Evolutionary conservation across 2,329 filamentous ascomycete genomes (phyloP), one percentile per base, ranked within the genome.

Genomic region (Thielaviopsis cerberus): DNA sequence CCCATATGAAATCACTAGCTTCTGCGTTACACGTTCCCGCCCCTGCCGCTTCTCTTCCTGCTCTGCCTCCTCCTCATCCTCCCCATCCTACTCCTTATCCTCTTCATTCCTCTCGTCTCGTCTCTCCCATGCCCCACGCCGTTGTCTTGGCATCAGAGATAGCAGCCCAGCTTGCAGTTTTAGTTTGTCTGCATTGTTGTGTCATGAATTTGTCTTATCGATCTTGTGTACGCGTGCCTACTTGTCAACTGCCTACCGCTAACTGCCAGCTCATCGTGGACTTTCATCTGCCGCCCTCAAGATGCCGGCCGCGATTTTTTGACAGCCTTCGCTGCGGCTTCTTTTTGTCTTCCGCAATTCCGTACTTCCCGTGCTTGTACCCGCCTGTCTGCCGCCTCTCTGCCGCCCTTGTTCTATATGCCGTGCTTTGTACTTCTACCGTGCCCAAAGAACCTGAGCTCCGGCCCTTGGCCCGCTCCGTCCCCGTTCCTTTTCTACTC

Each of bases 161-260:
- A 48, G 37, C 37, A 45, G 17, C 37, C 11, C 37, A 17, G 37
- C 1, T 45, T 45, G 17, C 4, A 20, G 20, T 20, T 48, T 48
- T 48, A 7, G 41, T 48, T 48, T 48, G 41, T 22, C 41, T 48
- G 41, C 41, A 48, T 22, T 48, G 41, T 48, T 48, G 41, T 48
- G 41, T 48, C 41, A 48, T 48, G 10, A 2, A 48, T 20, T 48
- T 41, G 7, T 41, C 15, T 25, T 52, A 63, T 67, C 17, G 3
- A 6, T 48, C n/a, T n/a, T n/a, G n/a, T n/a, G n/a, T n/a, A n/a
- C n/a, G n/a, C n/a, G n/a, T n/a, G n/a, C n/a, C n/a, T n/a, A n/a
- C n/a, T n/a, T n/a, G n/a, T n/a, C n/a, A n/a, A n/a, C n/a, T n/a
- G n/a, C 13, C n/a, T 41, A 41, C n/a, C 34, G 34, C 15, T 41